Evolutionary conservation across 208 protist species (phyloP), one percentile per base, ranked within the genome.

Genomic region (Trypanosomatidae sp.): DNA sequence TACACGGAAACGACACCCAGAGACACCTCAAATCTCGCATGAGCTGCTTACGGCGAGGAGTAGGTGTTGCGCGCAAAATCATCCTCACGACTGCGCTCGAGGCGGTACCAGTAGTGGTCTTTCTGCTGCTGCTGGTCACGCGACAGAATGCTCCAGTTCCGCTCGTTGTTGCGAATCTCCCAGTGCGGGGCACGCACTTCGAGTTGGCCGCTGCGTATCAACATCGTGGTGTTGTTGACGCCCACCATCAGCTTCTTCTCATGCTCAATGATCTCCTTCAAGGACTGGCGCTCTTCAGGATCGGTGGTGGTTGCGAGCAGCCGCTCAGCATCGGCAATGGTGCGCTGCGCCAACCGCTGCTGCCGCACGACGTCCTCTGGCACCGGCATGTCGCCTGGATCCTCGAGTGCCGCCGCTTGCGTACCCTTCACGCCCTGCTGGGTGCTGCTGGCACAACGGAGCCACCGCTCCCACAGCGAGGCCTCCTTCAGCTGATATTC

Each of bases 101-200:
- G 49, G 52, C 91, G 89, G 77, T 95, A 95, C 91, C 87, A 92
- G 74, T 94, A 95, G 77, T 93, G 86, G 76, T 95, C 91, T 77
- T 91, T 95, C 79, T 95, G 91, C 77, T 92, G 88, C 81, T 95
- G 91, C 76, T 91, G 91, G 65, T 95, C 91, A 33, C 89, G 85
- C 19, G 89, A 80, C 66, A 95, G 62, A 66, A 95, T 94, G 50
- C 82, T 87, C 89, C 91, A 95, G 75, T 95, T 95, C 43, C 91
- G 85, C 76, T 95, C 91, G 79, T 83, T 95, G 71, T 94, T 95
- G 60, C 91, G 87, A 59, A 95, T 91, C 44, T 90, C 87, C 89
- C 91, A 95, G 71, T 94, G 89, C 44, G 89, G 89, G 49, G 89
- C 85, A 33, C 91, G 91, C 62, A 94, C 87, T 60, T 71, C 78